Base-by-base conservation (phyloP, 2,329 filamentous ascomycete genomes). In the Verticillium nubilum region DNA sequence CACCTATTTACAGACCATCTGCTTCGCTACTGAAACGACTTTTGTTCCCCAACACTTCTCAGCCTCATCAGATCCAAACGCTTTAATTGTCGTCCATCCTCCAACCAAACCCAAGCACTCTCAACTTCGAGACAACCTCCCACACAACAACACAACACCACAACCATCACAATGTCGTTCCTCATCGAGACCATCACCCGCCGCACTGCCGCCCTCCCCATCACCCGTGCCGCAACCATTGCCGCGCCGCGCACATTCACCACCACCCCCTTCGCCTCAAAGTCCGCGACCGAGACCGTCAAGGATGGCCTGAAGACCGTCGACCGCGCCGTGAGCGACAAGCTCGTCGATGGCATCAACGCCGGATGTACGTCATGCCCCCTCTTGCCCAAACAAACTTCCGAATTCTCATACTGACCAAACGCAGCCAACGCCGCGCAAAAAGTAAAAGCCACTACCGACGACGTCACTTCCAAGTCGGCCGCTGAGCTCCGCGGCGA, bases 331-430 rank as follows among this genome's bases (percentile, higher is more conserved):
- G 83, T 88, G 50, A 80, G 81, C 61, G 81, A 86, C 69, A 87
- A 85, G 69, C 68, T 88, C 19, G 81, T 87, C 28, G 82, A 84
- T 42, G 84, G 83, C 17, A 85, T 89, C 68, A 78, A 88, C 65
- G 74, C 77, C 54, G 80, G 81, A 55, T 71, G 86, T 87, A 76
- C 61, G 81, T 76, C 27, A 25, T 0, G 4, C 29, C 12, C 2
- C 26, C 52, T 26, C 35, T 9, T 13, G 54, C 47, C 29, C 60
- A 67, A 47, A 68, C 62, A 25, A 28, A 4, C 0, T 2, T 12
- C 27, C 17, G 17, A n/a, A 37, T 13, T 5, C 42, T 23, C n/a
- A 12, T 12, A 23, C 42, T 47, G 17, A 47, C 42, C n/a, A 12
- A 25, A 23, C 2, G n/a, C 54, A 79, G 76, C 73, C 52, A 68